Conservation (phyloP, 129 eudicot genomes). For the Centaurea solstitialis region DNA sequence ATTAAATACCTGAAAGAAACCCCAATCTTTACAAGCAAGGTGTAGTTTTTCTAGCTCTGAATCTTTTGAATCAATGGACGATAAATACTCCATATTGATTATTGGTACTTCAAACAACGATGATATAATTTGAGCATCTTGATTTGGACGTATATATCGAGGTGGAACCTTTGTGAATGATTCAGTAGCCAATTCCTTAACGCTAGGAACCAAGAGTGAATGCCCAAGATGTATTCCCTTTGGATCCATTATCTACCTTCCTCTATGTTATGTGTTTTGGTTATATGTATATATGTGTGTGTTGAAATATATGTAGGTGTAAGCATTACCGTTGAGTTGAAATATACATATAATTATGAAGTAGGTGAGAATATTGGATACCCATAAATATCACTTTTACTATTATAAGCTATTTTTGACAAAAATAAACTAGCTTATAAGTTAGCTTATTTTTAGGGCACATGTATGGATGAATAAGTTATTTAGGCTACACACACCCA, state of each 20-base stretch:
- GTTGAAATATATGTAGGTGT: too few species aligned
- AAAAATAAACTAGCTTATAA: too few species aligned
- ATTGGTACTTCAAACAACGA: constrained; percentile 24
- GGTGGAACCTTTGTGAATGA: constrained; percentile 7
- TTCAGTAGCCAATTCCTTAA: constrained; percentile 47
- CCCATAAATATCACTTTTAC: too few species aligned
- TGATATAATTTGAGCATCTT: not conserved
- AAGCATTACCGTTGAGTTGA: too few species aligned
- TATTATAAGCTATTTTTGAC: too few species aligned
- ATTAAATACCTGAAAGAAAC: constrained; percentile 45
- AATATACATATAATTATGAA: too few species aligned
- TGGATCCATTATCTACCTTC: not conserved
- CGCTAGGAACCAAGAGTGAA: constrained; percentile 50
- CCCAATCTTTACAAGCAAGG: constrained; percentile 54
- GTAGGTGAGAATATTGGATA: too few species aligned
- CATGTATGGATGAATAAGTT: too few species aligned
- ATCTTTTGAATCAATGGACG: not conserved
- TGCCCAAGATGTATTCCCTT: constrained; percentile 20
- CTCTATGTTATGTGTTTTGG: not conserved
- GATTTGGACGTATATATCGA: constrained; percentile 24
- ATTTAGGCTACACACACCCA: too few species aligned
- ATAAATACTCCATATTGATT: constrained; percentile 28
- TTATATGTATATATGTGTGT: not conserved
- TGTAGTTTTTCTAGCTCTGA: constrained; percentile 39
- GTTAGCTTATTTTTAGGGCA: too few species aligned